These are phyloP conservation scores for Oryza meridionalis DNA, from an alignment of 176 grass and related monocot species.

Conservation along the genomic window DNA sequence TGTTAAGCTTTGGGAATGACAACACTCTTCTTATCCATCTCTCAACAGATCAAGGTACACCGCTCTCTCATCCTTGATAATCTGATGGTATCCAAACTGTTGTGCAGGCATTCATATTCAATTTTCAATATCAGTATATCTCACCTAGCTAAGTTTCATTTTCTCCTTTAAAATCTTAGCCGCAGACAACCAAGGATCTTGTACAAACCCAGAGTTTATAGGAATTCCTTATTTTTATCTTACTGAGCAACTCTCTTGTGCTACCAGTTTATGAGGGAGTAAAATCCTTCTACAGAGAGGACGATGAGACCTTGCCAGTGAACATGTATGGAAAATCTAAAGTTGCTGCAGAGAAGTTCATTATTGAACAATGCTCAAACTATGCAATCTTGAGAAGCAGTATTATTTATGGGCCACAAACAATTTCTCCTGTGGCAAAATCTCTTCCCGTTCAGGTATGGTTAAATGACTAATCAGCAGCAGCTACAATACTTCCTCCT, in stretches of 20 bases:
- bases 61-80: background rate
- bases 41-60: constrained; percentile 89
- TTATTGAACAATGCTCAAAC: constrained; percentile 62
- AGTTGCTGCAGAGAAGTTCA: constrained; percentile 81
- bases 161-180: background rate
- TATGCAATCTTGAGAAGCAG: constrained; percentile 93
- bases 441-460: constrained; percentile 89
- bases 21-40: constrained; percentile 79
- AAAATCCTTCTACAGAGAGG: constrained; percentile 94
- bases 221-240: constrained; percentile 19
- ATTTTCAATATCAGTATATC: background rate
- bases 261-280: constrained; percentile 83
- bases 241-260: background rate
- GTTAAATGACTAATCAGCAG: background rate
- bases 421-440: constrained; percentile 81
- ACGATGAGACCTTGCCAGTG: constrained; percentile 66
- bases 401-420: constrained; percentile 94
- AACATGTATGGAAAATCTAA: constrained; percentile 96
- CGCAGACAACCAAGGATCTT: background rate
- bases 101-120: background rate
- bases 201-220: background rate
- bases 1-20: constrained; percentile 49
- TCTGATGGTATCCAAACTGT: background rate
- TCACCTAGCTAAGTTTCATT: background rate
- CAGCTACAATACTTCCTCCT: background rate